A percentile compares a stretch with the other conserved stretches of the same genome.
These are phyloP conservation scores for Pseudomonodictys pantanalensis DNA, from an alignment of 495 filamentous ascomycete genomes.

Conservation along the genomic window DNA sequence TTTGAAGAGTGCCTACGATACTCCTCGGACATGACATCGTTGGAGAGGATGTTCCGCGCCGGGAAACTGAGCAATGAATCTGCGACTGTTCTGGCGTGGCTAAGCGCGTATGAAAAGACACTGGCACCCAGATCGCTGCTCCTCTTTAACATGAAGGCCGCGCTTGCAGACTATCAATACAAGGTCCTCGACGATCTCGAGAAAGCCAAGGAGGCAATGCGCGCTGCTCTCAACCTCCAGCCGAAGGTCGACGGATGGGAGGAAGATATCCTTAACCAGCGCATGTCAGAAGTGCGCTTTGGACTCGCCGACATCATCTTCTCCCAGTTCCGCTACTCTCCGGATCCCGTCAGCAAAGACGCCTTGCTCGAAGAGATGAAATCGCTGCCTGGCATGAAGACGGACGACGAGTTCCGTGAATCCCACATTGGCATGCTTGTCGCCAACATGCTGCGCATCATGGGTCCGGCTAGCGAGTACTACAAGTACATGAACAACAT, in stretches of 20 bases:
- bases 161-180: neutral
- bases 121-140: neutral
- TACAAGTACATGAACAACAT: constrained; percentile 22
- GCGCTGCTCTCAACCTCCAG: neutral
- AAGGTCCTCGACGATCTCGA: neutral
- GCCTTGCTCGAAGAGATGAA: constrained; percentile 3
- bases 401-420: constrained; percentile 7
- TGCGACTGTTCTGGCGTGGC: neutral
- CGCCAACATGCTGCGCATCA: constrained; percentile 26
- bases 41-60: neutral
- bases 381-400: neutral
- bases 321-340: neutral
- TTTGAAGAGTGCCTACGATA: neutral
- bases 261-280: neutral
- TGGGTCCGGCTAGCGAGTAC: constrained; percentile 29
- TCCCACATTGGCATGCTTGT: constrained; percentile 13
- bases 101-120: neutral
- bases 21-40: neutral
- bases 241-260: neutral
- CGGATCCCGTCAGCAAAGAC: neutral
- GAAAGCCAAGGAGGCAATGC: neutral
- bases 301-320: constrained; percentile 7
- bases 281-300: neutral
- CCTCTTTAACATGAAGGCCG: neutral
- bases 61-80: neutral